A percentile compares a stretch with the other conserved stretches of the same genome.
Evolutionary conservation across 2,329 filamentous ascomycete genomes (phyloP).

Genomic region (Calonectria hawksworthii): DNA sequence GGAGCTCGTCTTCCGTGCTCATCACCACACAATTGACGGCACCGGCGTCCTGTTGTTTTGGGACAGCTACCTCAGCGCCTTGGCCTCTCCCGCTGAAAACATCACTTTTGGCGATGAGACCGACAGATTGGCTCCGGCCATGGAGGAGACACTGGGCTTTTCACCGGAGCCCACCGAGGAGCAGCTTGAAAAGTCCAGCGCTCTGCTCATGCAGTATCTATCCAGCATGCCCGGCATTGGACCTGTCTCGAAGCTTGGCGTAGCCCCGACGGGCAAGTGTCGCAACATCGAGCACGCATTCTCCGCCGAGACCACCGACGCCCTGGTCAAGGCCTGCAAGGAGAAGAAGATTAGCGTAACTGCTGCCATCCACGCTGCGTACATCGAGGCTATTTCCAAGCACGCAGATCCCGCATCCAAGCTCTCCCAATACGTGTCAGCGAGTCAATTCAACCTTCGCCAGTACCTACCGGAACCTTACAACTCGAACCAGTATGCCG

Average conservation of each 20-base stretch:
- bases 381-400: not conserved
- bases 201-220: not conserved
- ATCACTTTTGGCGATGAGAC: slow-evolving; percentile 25
- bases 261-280: slow-evolving; percentile 16
- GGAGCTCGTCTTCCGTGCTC: slow-evolving; percentile 39
- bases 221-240: not conserved
- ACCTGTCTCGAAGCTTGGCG: not conserved
- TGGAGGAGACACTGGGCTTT: slow-evolving; percentile 21
- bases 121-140: slow-evolving; percentile 19
- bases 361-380: slow-evolving; percentile 1
- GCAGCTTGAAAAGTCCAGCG: not conserved
- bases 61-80: slow-evolving; percentile 38
- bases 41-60: slow-evolving; percentile 39
- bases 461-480: slow-evolving; percentile 41
- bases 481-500: slow-evolving; percentile 24
- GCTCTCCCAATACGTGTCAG: slow-evolving; percentile 38
- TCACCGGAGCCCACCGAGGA: not conserved
- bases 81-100: slow-evolving; percentile 18
- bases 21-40: slow-evolving; percentile 43
- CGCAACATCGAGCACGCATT: slow-evolving; percentile 15
- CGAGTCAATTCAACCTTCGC: slow-evolving; percentile 45
- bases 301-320: slow-evolving; percentile 11
- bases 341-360: not conserved
- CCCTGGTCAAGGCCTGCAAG: slow-evolving; percentile 6
- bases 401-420: slow-evolving; percentile 19